Percentiles rank a stretch among this genome's conserved stretches.
These are phyloP conservation scores for Cicer yamashitae DNA, from an alignment of 306 rosid genomes.

Conservation along the genomic window DNA sequence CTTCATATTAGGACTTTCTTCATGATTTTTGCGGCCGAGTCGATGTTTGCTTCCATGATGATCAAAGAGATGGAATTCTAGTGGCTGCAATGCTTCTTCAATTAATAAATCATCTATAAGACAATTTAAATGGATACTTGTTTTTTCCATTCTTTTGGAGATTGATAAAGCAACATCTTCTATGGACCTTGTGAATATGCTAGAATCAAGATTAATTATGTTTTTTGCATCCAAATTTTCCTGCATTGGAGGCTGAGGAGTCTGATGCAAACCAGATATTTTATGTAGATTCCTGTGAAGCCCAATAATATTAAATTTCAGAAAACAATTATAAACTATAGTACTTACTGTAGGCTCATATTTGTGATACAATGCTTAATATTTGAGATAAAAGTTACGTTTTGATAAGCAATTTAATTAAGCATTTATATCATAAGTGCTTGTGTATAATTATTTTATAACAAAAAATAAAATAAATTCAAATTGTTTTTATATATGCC, in stretches of 20 bases:
- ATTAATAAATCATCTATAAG: slow-evolving; percentile 53
- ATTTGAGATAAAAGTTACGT: background rate
- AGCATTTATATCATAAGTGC: too few relatives aligned
- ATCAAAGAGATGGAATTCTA: slow-evolving; percentile 53
- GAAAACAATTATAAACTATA: slow-evolving; percentile 25
- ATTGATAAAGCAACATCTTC: slow-evolving; percentile 47
- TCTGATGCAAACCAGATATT: slow-evolving; percentile 42
- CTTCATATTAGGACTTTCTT: slow-evolving; percentile 48
- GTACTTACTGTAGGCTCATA: slow-evolving; percentile 18
- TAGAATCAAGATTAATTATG: slow-evolving; percentile 38
- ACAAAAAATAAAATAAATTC: too few relatives aligned
- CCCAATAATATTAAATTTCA: slow-evolving; percentile 39
- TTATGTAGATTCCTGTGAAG: slow-evolving; percentile 59
- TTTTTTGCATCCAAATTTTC: slow-evolving; percentile 31
- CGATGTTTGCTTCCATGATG: slow-evolving; percentile 44
- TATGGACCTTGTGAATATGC: slow-evolving; percentile 44
- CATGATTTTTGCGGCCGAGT: slow-evolving; percentile 45
- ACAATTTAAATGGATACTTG: slow-evolving; percentile 42
- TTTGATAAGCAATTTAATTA: too few relatives aligned
- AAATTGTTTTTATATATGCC: too few relatives aligned
- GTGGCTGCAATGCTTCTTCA: slow-evolving; percentile 44
- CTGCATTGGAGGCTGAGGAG: slow-evolving; percentile 41
- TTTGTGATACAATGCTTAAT: slow-evolving; percentile 17
- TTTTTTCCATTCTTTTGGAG: slow-evolving; percentile 46
- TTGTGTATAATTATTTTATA: too few relatives aligned